These are phyloP conservation scores for Xerocomellus chrysenteron DNA, from an alignment of 768 basidiomycete species.

Conservation along the genomic window DNA sequence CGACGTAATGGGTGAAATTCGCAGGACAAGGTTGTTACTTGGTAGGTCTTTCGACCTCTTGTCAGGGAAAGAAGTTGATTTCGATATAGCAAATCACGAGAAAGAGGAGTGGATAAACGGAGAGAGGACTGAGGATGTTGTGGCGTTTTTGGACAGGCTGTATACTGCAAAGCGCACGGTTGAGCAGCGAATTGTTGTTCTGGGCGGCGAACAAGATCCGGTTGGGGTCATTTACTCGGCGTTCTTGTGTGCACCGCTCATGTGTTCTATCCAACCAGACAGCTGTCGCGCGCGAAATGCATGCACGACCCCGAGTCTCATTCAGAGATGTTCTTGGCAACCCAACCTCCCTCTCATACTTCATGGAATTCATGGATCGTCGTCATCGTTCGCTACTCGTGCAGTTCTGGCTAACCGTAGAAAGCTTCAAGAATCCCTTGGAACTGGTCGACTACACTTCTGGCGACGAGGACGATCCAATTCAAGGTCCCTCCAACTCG, in stretches of 20 bases:
- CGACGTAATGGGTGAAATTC: constrained; percentile 89
- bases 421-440: constrained; percentile 96
- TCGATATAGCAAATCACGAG: constrained; percentile 67
- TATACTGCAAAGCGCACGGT: constrained; percentile 87
- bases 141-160: constrained; percentile 83
- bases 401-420: constrained; percentile 97
- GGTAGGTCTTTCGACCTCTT: constrained; percentile 42
- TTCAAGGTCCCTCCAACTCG: constrained; percentile 54
- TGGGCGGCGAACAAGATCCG: constrained; percentile 69
- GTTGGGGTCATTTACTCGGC: constrained; percentile 36
- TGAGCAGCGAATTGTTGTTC: constrained; percentile 77
- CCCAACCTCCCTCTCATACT: constrained; percentile 88
- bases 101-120: constrained; percentile 90
- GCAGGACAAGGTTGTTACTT: constrained; percentile 71
- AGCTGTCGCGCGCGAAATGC: constrained; percentile 43
- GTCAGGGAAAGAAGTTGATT: not conserved
- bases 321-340: constrained; percentile 83
- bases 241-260: not conserved
- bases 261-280: constrained; percentile 28
- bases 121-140: constrained; percentile 78
- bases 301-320: constrained; percentile 48
- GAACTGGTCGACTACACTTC: constrained; percentile 68
- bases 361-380: constrained; percentile 99
- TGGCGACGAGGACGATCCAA: constrained; percentile 62
- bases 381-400: constrained; percentile 79